phyloP scores from a whole-genome alignment of 2,329 filamentous ascomycete genomes.

The Scedosporium aurantiacum region DNA sequence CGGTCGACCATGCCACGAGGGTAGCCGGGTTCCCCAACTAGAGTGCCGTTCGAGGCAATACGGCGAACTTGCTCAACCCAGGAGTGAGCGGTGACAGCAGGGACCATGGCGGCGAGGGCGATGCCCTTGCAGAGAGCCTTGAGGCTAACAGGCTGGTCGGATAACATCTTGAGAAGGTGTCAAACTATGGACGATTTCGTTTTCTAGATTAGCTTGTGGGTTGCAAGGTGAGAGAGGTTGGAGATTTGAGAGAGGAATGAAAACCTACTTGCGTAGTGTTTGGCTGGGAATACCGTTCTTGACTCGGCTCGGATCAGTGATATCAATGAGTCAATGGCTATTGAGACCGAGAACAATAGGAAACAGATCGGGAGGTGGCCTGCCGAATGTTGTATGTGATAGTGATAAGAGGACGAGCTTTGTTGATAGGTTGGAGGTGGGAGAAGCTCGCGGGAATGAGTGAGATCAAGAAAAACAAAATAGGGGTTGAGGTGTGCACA shows the following conservation, averaged over 20 bases:
- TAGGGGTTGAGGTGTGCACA: no score
- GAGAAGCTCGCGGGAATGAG: no score
- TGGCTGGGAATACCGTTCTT: background rate
- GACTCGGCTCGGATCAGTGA: background rate
- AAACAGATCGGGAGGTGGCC: no score
- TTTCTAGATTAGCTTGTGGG: background rate
- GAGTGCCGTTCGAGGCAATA: slow-evolving; percentile 63
- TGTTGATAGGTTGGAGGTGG: no score
- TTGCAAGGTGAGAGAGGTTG: background rate
- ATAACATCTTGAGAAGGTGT: slow-evolving; percentile 2
- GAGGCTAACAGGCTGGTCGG: slow-evolving; percentile 11
- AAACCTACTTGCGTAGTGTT: no score
- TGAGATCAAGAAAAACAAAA: no score
- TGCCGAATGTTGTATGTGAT: no score
- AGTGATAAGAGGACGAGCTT: no score
- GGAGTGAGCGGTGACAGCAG: slow-evolving; percentile 47
- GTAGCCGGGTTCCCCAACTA: slow-evolving; percentile 61
- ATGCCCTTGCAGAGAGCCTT: slow-evolving; percentile 16
- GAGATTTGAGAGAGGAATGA: background rate
- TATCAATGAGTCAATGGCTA: background rate
- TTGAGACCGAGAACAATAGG: background rate
- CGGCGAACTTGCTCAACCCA: slow-evolving; percentile 72
- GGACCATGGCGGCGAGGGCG: slow-evolving; percentile 15
- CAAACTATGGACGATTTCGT: background rate
- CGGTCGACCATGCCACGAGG: slow-evolving; percentile 59